Evolutionary conservation across 1,139 yeast species (phyloP).

Genomic region (Candida frijolesensis): DNA sequence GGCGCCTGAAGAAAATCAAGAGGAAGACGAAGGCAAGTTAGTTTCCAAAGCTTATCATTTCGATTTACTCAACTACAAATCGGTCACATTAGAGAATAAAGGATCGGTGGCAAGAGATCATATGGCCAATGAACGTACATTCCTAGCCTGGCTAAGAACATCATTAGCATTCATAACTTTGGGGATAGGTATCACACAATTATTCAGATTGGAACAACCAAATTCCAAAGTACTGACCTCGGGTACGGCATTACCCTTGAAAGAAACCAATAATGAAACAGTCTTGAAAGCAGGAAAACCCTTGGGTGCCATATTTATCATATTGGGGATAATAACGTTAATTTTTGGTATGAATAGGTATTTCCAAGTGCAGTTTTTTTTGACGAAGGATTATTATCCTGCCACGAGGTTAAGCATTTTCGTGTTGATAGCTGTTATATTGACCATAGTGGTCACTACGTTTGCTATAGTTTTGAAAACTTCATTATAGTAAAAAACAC

Average conservation of each 20-base stretch:
- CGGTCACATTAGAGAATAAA: conserved; percentile 44
- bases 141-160: conserved; percentile 76
- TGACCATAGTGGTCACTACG: conserved; percentile 26
- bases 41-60: not conserved
- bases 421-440: conserved; percentile 21
- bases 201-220: conserved; percentile 35
- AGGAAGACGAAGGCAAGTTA: conserved; percentile 1
- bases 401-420: conserved; percentile 31
- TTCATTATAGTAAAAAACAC: conserved; percentile 4
- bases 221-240: conserved; percentile 20
- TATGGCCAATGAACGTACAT: conserved; percentile 78
- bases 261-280: conserved; percentile 11
- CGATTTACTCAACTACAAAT: conserved; percentile 17
- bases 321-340: conserved; percentile 38
- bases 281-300: conserved; percentile 36
- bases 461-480: conserved; percentile 25
- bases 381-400: conserved; percentile 31
- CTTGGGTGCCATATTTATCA: conserved; percentile 37
- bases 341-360: conserved; percentile 35
- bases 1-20: conserved; percentile 3
- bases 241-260: conserved; percentile 15
- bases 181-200: conserved; percentile 46
- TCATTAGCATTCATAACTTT: conserved; percentile 44
- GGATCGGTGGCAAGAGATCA: conserved; percentile 55
- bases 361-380: conserved; percentile 35